phyloP scores from a whole-genome alignment of 2,329 filamentous ascomycete species.

The Parascedosporium putredinis region DNA sequence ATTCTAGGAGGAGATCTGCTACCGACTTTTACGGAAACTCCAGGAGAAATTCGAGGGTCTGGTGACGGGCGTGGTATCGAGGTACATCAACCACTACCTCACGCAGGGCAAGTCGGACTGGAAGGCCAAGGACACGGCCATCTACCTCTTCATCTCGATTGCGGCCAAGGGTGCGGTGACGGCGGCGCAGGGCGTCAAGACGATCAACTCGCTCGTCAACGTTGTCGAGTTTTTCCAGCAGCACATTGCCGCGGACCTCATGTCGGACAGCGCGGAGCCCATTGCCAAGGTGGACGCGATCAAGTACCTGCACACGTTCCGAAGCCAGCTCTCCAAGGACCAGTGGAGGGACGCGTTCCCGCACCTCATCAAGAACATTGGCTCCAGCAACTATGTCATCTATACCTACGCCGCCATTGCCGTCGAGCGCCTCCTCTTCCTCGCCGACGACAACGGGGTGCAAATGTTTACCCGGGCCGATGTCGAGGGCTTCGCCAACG shows the following conservation, averaged over 20 bases:
- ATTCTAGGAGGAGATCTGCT: conserved; percentile 82
- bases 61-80: conserved; percentile 78
- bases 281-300: conserved; percentile 96
- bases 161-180: conserved; percentile 87
- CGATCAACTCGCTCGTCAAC: conserved; percentile 75
- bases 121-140: conserved; percentile 97
- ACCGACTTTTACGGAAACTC: conserved; percentile 88
- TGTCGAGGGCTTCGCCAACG: conserved; percentile 72
- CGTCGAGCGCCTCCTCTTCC: conserved; percentile 82
- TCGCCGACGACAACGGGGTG: conserved; percentile 64
- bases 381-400: conserved; percentile 85
- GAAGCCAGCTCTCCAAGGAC: conserved; percentile 82
- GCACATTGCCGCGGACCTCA: conserved; percentile 79
- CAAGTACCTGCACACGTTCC: conserved; percentile 95
- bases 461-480: conserved; percentile 71
- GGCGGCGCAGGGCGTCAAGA: conserved; percentile 79
- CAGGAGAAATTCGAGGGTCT: conserved; percentile 78
- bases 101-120: conserved; percentile 73
- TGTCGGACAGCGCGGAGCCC: conserved; percentile 61
- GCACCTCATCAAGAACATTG: conserved; percentile 82
- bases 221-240: conserved; percentile 93
- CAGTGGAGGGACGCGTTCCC: conserved; percentile 88
- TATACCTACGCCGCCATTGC: conserved; percentile 97
- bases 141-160: conserved; percentile 90
- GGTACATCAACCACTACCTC: conserved; percentile 80